Evolutionary conservation across 495 filamentous ascomycete species (phyloP).

Genomic region (Daldinia childiae): DNA sequence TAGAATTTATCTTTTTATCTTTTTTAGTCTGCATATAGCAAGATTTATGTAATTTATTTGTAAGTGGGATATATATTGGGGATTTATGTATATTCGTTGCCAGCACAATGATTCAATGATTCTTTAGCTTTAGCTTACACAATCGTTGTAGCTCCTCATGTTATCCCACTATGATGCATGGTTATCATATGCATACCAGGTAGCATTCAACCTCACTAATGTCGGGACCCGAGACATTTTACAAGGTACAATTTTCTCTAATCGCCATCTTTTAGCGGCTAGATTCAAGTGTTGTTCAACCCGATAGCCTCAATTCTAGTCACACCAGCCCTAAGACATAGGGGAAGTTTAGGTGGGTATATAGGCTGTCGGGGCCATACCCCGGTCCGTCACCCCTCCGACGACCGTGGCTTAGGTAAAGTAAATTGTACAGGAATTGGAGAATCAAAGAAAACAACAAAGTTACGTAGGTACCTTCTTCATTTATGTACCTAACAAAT

Average conservation of each 20-base stretch:
- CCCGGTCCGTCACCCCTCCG: slow-evolving; percentile 33
- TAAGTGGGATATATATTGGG: background rate
- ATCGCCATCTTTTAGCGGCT: background rate
- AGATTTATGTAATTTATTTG: slow-evolving; percentile 2
- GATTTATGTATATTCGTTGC: background rate
- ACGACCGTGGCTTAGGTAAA: slow-evolving; percentile 24
- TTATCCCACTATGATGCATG: background rate
- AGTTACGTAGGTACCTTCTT: slow-evolving; percentile 12
- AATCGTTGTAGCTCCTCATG: background rate
- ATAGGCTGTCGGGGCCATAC: background rate
- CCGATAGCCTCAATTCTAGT: slow-evolving; percentile 7
- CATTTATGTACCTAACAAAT: background rate
- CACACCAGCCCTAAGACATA: background rate
- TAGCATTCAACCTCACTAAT: slow-evolving; percentile 2
- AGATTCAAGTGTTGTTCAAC: background rate
- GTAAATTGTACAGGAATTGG: background rate
- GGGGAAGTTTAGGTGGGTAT: background rate
- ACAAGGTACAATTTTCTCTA: background rate
- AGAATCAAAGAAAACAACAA: slow-evolving; percentile 24
- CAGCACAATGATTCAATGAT: background rate
- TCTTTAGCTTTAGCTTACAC: background rate
- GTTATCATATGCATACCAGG: no score
- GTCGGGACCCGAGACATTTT: background rate
- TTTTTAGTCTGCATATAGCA: slow-evolving; percentile 31
- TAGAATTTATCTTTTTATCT: slow-evolving; percentile 23